Evolutionary conservation across 495 filamentous ascomycete genomes (phyloP).

Genomic region (Tuber magnatum): DNA sequence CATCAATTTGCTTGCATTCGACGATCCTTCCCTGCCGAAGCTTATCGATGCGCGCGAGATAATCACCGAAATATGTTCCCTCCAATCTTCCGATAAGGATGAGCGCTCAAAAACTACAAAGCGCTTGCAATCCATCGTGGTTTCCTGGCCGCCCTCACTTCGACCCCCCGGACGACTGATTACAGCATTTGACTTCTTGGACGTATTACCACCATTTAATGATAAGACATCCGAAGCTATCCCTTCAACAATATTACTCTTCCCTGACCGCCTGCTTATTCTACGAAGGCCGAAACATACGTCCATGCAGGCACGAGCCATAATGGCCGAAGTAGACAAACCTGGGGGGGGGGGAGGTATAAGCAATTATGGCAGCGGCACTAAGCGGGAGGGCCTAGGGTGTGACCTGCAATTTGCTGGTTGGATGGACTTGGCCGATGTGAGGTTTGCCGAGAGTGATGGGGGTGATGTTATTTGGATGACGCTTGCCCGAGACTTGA

Average conservation of each 20-base stretch:
- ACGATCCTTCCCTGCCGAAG: constrained; percentile 69
- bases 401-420: constrained; percentile 66
- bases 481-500: constrained; percentile 54
- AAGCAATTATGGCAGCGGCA: constrained; percentile 40
- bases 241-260: constrained; percentile 63
- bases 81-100: constrained; percentile 50
- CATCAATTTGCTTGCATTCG: constrained; percentile 67
- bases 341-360: constrained; percentile 55
- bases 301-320: constrained; percentile 62
- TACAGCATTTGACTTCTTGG: constrained; percentile 71
- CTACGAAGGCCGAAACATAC: constrained; percentile 58
- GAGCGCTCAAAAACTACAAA: constrained; percentile 64
- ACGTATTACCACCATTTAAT: constrained; percentile 67
- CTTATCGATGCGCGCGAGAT: constrained; percentile 83
- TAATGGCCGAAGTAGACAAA: constrained; percentile 76
- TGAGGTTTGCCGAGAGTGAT: constrained; percentile 68
- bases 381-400: constrained; percentile 38
- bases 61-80: constrained; percentile 88
- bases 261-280: constrained; percentile 72
- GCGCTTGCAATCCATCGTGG: constrained; percentile 65
- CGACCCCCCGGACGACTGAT: constrained; percentile 73
- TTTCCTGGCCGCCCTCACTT: constrained; percentile 69
- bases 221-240: constrained; percentile 33
- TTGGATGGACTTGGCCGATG: constrained; percentile 60
- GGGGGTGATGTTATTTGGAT: constrained; percentile 69